These are phyloP conservation scores for Ceratocystis cubensis DNA, from an alignment of 2,329 filamentous ascomycete genomes.

Conservation along the genomic window DNA sequence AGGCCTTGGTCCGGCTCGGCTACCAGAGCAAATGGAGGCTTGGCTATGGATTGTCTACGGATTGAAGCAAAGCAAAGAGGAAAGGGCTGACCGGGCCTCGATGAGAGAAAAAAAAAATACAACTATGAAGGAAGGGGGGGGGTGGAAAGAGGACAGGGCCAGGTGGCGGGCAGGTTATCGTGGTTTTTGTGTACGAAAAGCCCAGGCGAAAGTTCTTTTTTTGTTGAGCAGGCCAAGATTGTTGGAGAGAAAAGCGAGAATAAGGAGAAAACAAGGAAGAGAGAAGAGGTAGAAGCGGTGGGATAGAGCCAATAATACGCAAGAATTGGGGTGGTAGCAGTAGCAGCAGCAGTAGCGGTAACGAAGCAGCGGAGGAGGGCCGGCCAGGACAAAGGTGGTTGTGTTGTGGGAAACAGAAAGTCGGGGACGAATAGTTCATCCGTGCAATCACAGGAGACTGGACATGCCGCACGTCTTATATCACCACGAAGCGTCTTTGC, in stretches of 20 bases:
- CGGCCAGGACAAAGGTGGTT: not conserved
- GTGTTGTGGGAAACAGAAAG: not conserved
- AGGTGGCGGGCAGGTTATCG: not conserved
- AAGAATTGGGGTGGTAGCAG: not conserved
- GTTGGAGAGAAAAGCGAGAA: not conserved
- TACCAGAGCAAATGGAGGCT: not conserved
- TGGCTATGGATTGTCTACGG: not conserved
- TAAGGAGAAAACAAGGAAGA: not conserved
- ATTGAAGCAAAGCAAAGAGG: not conserved
- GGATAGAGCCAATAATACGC: not conserved
- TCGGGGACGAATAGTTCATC: not conserved
- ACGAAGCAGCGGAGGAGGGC: not conserved
- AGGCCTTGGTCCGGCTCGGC: not conserved
- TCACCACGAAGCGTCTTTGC: not conserved
- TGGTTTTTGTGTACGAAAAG: not conserved
- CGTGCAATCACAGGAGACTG: not conserved
- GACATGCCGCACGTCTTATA: conserved; percentile 4
- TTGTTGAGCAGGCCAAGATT: not conserved
- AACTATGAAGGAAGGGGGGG: not conserved
- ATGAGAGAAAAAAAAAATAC: no score
- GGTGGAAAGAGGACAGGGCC: not conserved
- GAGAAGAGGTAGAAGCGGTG: not conserved
- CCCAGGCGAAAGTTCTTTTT: conserved; percentile 3
- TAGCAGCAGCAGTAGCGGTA: not conserved
- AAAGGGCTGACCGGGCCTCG: not conserved